Conservation (phyloP, 805 yeast species). For the Sugiyamaella floridensis region DNA sequence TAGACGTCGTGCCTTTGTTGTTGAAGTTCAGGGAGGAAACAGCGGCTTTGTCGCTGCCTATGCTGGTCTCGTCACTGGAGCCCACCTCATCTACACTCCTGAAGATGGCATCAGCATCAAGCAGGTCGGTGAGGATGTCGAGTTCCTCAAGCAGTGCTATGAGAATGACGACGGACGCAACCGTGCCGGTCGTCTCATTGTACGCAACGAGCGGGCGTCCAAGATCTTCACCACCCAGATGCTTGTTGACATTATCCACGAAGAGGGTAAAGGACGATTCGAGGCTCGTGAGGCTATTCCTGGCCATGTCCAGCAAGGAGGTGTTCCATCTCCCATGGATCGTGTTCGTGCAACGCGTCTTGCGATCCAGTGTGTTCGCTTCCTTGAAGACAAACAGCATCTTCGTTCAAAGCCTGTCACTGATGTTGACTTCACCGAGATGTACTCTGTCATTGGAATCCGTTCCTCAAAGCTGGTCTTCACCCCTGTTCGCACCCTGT, state of each 20-base stretch:
- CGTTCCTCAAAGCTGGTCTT: slow-evolving; percentile 69
- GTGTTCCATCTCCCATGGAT: slow-evolving; percentile 89
- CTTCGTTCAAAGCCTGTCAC: slow-evolving; percentile 7
- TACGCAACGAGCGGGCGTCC: slow-evolving; percentile 80
- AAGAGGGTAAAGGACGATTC: slow-evolving; percentile 67
- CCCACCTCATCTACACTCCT: slow-evolving; percentile 85
- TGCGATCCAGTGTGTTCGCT: slow-evolving; percentile 84
- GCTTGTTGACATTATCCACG: slow-evolving; percentile 75
- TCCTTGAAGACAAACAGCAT: slow-evolving; percentile 54
- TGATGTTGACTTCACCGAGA: slow-evolving; percentile 6
- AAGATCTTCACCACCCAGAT: slow-evolving; percentile 73
- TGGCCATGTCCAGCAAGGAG: slow-evolving; percentile 98
- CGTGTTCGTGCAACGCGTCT: slow-evolving; percentile 83
- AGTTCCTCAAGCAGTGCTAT: slow-evolving; percentile 59
- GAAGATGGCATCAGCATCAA: slow-evolving; percentile 68
- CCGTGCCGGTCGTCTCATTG: slow-evolving; percentile 77
- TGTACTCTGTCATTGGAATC: slow-evolving; percentile 72
- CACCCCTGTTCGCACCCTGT: slow-evolving; percentile 65
- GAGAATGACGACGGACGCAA: slow-evolving; percentile 67
- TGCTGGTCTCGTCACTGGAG: slow-evolving; percentile 82
- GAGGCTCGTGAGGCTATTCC: slow-evolving; percentile 95
- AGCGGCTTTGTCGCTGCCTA: slow-evolving; percentile 89
- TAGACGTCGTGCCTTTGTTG: slow-evolving; percentile 88
- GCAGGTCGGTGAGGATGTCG: slow-evolving; percentile 70
- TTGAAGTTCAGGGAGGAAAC: slow-evolving; percentile 97